Base-by-base conservation (phyloP, 2,329 filamentous ascomycete genomes). In the Pezicula rhizophila region DNA sequence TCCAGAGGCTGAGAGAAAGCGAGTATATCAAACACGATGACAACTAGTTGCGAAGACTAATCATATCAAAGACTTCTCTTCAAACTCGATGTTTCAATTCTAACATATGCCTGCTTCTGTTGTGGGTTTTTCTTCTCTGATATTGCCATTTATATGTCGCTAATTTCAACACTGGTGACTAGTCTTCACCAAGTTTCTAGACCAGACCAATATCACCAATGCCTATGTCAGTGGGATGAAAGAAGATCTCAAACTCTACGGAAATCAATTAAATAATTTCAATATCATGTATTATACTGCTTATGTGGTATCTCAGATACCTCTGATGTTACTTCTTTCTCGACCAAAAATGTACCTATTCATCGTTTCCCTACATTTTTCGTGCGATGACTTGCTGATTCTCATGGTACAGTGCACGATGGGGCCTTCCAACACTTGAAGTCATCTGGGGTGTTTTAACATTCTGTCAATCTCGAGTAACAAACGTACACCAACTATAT, bases 241-340 rank as follows among this genome's bases (percentile, higher is more conserved):
- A 41, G 65, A 74, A 46, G 67, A 76, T 45, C 65, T 78, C 45
- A 67, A 73, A 0, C 59, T 73, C 8, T 62, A 67, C 23, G 69
- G 68, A 5, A 72, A 71, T 31, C 55, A 71, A 50, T 67, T 39
- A 8, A 69, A 60, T 28, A 71, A 17, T 20, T 51, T 41, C 39
- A 49, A 52, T 47, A 55, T 51, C 15, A 48, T 50, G 15, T 55
- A 53, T 23, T 48, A 52, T 31, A 45, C 47, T 20, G 53, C 48
- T n/a, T 55, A 53, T 33, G 33, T 52, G 5, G 37, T 48, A 17
- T 50, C 44, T 33, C 50, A 55, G 39, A 45, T 54, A n/a, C 52
- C 52, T 14, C 46, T 47, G 11, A 40, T 51, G 28, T 26, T 54
- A 20, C 45, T 54, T 39, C 47, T 54, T 5, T 51, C 49, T 4